phyloP scores from a whole-genome alignment of 768 basidiomycete genomes.

The Leccinum broughii region DNA sequence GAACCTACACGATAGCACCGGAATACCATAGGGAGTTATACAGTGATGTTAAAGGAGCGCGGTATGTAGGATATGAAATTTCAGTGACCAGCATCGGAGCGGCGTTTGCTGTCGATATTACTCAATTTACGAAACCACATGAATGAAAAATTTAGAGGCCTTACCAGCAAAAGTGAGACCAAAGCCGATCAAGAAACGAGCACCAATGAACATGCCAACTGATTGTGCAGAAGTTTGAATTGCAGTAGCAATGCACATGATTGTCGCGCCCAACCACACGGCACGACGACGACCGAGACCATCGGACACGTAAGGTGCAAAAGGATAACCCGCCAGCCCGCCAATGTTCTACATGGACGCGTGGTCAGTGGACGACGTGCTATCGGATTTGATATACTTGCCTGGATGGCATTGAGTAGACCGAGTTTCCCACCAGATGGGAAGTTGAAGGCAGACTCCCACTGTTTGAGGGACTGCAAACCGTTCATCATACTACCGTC shows the following conservation, averaged over 20 bases:
- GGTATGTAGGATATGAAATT: slow-evolving; percentile 81
- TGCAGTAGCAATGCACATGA: slow-evolving; percentile 69
- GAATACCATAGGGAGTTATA: slow-evolving; percentile 90
- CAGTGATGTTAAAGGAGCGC: slow-evolving; percentile 72
- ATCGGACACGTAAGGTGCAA: slow-evolving; percentile 73
- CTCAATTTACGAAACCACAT: neutral
- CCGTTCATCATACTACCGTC: slow-evolving; percentile 84
- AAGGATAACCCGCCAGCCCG: slow-evolving; percentile 62
- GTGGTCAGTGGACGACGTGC: neutral
- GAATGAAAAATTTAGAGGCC: slow-evolving; percentile 9
- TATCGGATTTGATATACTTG: slow-evolving; percentile 22
- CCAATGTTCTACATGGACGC: slow-evolving; percentile 59
- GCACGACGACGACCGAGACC: slow-evolving; percentile 65
- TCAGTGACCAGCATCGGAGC: slow-evolving; percentile 86
- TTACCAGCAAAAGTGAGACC: slow-evolving; percentile 69
- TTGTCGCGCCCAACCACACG: slow-evolving; percentile 66
- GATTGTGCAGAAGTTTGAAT: slow-evolving; percentile 72
- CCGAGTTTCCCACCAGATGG: slow-evolving; percentile 62
- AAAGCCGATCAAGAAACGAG: slow-evolving; percentile 78
- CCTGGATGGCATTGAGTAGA: slow-evolving; percentile 75
- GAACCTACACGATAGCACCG: slow-evolving; percentile 69
- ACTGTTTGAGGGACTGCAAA: slow-evolving; percentile 65
- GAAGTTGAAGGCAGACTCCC: slow-evolving; percentile 59
- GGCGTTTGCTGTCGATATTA: slow-evolving; percentile 49
- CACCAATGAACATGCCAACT: slow-evolving; percentile 78